Evolutionary conservation across 495 filamentous ascomycete genomes (phyloP), one percentile per base, ranked within the genome.

Genomic region (Paragyromitra xinjiangensis): DNA sequence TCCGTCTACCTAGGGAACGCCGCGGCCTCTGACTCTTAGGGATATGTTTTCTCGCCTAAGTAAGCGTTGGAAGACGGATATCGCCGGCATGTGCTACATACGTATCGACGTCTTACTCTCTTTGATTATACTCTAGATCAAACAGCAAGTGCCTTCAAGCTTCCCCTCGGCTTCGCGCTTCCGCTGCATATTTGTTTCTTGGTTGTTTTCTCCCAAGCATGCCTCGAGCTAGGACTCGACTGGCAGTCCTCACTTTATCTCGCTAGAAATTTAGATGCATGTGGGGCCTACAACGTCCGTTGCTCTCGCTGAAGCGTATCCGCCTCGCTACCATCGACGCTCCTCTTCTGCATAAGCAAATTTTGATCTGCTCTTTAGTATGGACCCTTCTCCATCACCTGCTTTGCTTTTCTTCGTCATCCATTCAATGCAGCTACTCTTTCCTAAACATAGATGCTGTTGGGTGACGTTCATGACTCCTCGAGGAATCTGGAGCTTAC

Each of bases 191-290:
- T 53, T 55, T 62, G 42, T 77, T 44, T 77, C 69, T 58, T 65
- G 62, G 45, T 67, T 75, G 74, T 77, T 77, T 74, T 29, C 42
- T 50, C 51, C 42, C 39, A 75, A 22, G 66, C 48, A 48, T 39
- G 58, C 37, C 48, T 16, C 12, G 34, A 14, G 19, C 40, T 56
- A 50, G 40, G 12, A 40, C 63, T 40, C 44, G 24, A 50, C 65
- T 67, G 56, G 48, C 14, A 37, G 29, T 61, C 14, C 56, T 44
- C 37, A 48, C 48, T 45, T 65, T 76, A 73, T 65, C 58, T 56
- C 59, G 66, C 55, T 75, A 62, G 72, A 62, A 37, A 40, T 65
- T 63, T 19, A 62, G 53, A 62, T 62, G 75, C 72, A 76, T 69
- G 55, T 44, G 70, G 48, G 19, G 44, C 12, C 19, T 42, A 42